phyloP scores from a whole-genome alignment of 129 eudicot genomes.

The Gnaphalium uliginosum region DNA sequence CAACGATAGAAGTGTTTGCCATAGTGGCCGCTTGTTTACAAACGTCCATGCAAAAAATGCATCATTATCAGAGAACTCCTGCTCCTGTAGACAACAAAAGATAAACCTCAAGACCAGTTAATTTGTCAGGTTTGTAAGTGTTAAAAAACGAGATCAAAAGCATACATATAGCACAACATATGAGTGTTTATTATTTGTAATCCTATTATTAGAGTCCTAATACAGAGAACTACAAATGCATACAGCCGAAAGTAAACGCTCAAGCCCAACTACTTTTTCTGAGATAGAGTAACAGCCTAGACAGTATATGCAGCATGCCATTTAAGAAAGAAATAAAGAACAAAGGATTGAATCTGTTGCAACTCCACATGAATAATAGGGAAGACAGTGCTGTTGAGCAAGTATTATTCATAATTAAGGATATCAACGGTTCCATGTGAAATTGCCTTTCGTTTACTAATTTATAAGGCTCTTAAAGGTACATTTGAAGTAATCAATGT shows the following conservation, averaged over 20 bases:
- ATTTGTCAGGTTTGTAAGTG: not conserved
- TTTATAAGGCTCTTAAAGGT: not conserved
- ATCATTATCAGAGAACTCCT: constrained; percentile 85
- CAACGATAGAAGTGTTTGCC: constrained; percentile 97
- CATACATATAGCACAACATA: constrained; percentile 10
- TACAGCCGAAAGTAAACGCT: not conserved
- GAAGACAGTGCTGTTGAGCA: not conserved
- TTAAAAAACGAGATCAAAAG: constrained; percentile 21
- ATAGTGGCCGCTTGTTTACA: constrained; percentile 78
- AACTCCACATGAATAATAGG: not conserved
- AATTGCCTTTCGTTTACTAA: not conserved
- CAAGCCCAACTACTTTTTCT: no score
- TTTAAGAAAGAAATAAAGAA: not conserved
- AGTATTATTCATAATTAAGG: not conserved
- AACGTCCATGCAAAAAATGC: constrained; percentile 99
- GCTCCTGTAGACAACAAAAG: constrained; percentile 60
- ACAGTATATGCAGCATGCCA: not conserved
- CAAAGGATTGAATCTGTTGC: not conserved
- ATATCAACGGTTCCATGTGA: not conserved
- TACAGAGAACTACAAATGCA: not conserved
- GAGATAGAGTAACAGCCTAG: no score
- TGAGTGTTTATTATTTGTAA: constrained; percentile 2
- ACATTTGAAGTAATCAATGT: not conserved
- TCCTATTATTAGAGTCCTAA: not conserved
- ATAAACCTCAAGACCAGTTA: constrained; percentile 5